These are phyloP conservation scores for Gyrodon lividus DNA, from an alignment of 768 basidiomycete species.

Conservation along the genomic window DNA sequence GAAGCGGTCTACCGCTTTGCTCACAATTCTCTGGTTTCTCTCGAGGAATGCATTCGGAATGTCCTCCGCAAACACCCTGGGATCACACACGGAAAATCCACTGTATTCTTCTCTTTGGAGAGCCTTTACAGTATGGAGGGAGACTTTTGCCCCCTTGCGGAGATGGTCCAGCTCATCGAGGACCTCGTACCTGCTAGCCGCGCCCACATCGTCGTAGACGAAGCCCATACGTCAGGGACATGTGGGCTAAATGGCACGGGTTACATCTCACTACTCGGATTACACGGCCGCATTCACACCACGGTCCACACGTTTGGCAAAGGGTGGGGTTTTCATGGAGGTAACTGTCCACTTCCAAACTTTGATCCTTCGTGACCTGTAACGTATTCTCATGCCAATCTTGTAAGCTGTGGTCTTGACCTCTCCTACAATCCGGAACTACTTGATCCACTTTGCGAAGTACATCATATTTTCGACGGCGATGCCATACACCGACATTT, in stretches of 20 bases:
- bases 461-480: slow-evolving; percentile 21
- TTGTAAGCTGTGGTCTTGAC: slow-evolving; percentile 18
- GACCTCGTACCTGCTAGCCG: slow-evolving; percentile 35
- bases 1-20: slow-evolving; percentile 34
- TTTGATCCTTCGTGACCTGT: no score
- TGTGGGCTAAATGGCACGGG: slow-evolving; percentile 50
- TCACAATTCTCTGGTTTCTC: slow-evolving; percentile 44
- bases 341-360: neutral
- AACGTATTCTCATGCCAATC: neutral
- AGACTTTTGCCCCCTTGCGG: slow-evolving; percentile 46
- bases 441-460: slow-evolving; percentile 20
- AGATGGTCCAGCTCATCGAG: slow-evolving; percentile 41
- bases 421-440: slow-evolving; percentile 13
- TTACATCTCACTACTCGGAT: slow-evolving; percentile 38
- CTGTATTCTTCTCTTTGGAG: slow-evolving; percentile 52
- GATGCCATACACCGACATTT: slow-evolving; percentile 19
- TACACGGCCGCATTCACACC: slow-evolving; percentile 43
- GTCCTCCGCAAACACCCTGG: slow-evolving; percentile 23
- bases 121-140: slow-evolving; percentile 64
- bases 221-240: slow-evolving; percentile 57
- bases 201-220: slow-evolving; percentile 51
- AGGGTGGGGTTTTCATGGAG: slow-evolving; percentile 24
- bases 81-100: slow-evolving; percentile 25
- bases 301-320: slow-evolving; percentile 58
- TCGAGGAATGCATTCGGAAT: slow-evolving; percentile 30